Conservation (phyloP, 1,139 yeast genomes). For the Yamadazyma dendronema region DNA sequence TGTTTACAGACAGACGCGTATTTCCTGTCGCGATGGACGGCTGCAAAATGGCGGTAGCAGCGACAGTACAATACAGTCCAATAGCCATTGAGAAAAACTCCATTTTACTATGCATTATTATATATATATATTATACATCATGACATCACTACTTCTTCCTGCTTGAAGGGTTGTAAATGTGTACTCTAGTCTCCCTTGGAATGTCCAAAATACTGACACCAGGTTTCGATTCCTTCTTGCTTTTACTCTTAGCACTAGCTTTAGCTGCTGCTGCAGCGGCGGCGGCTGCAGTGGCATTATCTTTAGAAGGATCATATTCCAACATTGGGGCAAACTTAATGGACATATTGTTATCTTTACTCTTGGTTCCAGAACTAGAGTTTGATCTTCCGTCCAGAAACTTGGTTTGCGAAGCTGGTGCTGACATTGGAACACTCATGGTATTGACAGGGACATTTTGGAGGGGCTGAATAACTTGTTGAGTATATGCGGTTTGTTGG, state of each 20-base stretch:
- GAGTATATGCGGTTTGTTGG: slow-evolving; percentile 3
- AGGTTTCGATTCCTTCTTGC: slow-evolving; percentile 15
- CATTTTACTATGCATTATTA: background rate
- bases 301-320: slow-evolving; percentile 43
- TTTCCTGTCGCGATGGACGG: background rate
- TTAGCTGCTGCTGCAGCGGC: slow-evolving; percentile 5
- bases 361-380: slow-evolving; percentile 3
- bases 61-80: background rate
- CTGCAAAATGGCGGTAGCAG: background rate
- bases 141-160: slow-evolving; percentile 11
- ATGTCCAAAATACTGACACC: slow-evolving; percentile 25
- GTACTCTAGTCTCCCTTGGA: slow-evolving; percentile 33
- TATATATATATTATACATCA: background rate
- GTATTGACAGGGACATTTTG: slow-evolving; percentile 13
- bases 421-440: slow-evolving; percentile 11
- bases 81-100: no score
- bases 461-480: slow-evolving; percentile 13
- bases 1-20: slow-evolving; percentile 2
- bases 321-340: slow-evolving; percentile 43
- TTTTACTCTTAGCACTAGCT: slow-evolving; percentile 11
- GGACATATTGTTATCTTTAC: slow-evolving; percentile 27
- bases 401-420: slow-evolving; percentile 15
- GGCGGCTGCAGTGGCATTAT: slow-evolving; percentile 14
- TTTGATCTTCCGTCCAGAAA: slow-evolving; percentile 6
- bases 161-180: slow-evolving; percentile 35